Percentiles rank a stretch among this genome's conserved stretches.
Conservation (phyloP, 2,329 filamentous ascomycete species). For the Verticillium isaacii region DNA sequence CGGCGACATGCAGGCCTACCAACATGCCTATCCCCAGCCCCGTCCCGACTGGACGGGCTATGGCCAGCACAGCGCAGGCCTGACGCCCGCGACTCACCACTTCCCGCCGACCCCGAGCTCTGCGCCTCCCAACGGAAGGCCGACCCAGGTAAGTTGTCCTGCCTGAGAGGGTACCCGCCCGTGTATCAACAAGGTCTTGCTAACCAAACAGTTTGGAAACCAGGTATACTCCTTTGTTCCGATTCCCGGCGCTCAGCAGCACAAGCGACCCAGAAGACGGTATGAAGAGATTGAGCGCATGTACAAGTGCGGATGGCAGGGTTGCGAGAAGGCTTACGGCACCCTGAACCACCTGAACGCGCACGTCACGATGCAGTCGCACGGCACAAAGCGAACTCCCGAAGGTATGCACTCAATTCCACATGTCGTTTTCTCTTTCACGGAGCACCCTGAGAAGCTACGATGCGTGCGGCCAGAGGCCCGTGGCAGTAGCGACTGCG, state of each 20-base stretch:
- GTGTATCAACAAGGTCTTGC: neutral
- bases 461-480: too few species aligned
- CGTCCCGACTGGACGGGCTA: slow-evolving; percentile 74
- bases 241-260: slow-evolving; percentile 93
- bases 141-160: slow-evolving; percentile 52
- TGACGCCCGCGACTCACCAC: slow-evolving; percentile 48
- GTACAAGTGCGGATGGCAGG: slow-evolving; percentile 99
- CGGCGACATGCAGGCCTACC: slow-evolving; percentile 82
- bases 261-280: slow-evolving; percentile 86
- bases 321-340: slow-evolving; percentile 97
- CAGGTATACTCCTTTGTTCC: slow-evolving; percentile 98
- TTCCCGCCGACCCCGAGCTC: slow-evolving; percentile 53
- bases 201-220: slow-evolving; percentile 14
- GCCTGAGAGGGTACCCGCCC: neutral
- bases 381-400: slow-evolving; percentile 88
- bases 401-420: slow-evolving; percentile 69
- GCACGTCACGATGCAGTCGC: slow-evolving; percentile 98
- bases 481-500: too few species aligned
- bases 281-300: slow-evolving; percentile 99
- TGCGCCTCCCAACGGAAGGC: slow-evolving; percentile 48
- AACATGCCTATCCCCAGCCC: slow-evolving; percentile 61
- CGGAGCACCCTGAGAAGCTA: too few species aligned
- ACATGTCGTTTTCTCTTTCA: too few species aligned
- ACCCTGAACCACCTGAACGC: slow-evolving; percentile 97
- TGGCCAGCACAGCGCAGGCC: slow-evolving; percentile 43